Percentiles rank a stretch among this genome's conserved stretches.
These are phyloP conservation scores for Ganoderma multipileum DNA, from an alignment of 1,284 basidiomycete species.

Conservation along the genomic window DNA sequence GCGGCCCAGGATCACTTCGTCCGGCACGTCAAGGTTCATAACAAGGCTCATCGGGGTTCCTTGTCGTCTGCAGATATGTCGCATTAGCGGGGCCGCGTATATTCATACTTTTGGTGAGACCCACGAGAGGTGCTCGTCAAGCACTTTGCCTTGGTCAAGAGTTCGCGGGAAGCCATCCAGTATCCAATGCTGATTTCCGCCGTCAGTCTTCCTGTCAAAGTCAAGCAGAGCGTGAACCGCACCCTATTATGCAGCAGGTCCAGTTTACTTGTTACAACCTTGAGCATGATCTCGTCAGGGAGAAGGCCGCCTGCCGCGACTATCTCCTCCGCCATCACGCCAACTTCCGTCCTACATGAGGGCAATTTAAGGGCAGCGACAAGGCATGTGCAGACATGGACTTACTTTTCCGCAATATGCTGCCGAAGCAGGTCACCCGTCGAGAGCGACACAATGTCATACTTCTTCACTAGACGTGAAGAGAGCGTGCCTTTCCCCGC, in stretches of 20 bases:
- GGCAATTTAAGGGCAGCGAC: not conserved
- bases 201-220: too few relatives aligned
- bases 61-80: conserved; percentile 51
- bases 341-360: conserved; percentile 65
- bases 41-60: conserved; percentile 81
- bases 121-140: conserved; percentile 79
- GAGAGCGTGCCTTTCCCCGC: conserved; percentile 84
- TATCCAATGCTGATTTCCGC: conserved; percentile 78
- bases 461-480: conserved; percentile 74
- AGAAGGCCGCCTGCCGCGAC: conserved; percentile 79
- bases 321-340: conserved; percentile 74
- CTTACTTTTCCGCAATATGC: conserved; percentile 74
- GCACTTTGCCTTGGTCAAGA: conserved; percentile 84
- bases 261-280: conserved; percentile 75
- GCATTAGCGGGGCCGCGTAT: not conserved
- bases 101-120: conserved; percentile 26
- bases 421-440: conserved; percentile 84
- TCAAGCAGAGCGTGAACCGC: not conserved
- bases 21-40: conserved; percentile 92
- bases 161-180: conserved; percentile 98
- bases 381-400: conserved; percentile 8
- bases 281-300: conserved; percentile 81
- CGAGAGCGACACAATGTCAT: conserved; percentile 77
- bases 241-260: conserved; percentile 73
- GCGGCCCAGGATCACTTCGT: conserved; percentile 87